A percentile compares a stretch with the other conserved stretches of the same genome.
Evolutionary conservation across 305 asterid species (phyloP).

Genomic region (Fraxinus nigra): DNA sequence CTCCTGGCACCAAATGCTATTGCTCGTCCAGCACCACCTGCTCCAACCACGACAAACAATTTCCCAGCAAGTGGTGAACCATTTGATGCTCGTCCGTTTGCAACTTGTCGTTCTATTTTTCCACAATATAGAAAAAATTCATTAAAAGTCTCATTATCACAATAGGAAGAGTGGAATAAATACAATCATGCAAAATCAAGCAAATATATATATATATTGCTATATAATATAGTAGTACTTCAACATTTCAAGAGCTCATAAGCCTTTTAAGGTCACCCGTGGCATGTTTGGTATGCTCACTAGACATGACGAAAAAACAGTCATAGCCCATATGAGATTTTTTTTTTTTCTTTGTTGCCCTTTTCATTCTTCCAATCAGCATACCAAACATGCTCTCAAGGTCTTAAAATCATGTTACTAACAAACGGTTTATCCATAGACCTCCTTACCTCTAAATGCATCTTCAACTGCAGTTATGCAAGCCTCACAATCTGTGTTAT

Average conservation of each 20-base stretch:
- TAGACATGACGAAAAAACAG: background rate
- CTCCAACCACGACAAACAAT: conserved; percentile 62
- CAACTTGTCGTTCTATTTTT: conserved; percentile 30
- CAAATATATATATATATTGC: no score
- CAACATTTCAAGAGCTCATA: background rate
- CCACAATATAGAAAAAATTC: background rate
- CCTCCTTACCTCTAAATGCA: conserved; percentile 39
- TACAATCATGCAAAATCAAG: background rate
- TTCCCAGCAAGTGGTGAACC: conserved; percentile 60
- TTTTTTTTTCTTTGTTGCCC: background rate
- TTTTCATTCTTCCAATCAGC: background rate
- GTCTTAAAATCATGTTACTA: background rate
- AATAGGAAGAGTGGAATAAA: background rate
- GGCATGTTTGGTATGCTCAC: background rate
- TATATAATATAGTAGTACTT: background rate
- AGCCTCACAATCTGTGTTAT: conserved; percentile 72
- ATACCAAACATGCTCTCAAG: background rate
- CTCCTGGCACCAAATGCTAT: conserved; percentile 68
- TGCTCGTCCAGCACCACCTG: conserved; percentile 82
- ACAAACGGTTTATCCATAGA: background rate
- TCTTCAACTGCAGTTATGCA: conserved; percentile 66
- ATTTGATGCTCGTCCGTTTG: conserved; percentile 30
- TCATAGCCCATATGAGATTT: background rate
- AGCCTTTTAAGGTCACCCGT: background rate
- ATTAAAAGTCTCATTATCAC: background rate